Evolutionary conservation across 192 early-diverging fungal species (phyloP).

Genomic region (Fimicolochytrium jonesii): DNA sequence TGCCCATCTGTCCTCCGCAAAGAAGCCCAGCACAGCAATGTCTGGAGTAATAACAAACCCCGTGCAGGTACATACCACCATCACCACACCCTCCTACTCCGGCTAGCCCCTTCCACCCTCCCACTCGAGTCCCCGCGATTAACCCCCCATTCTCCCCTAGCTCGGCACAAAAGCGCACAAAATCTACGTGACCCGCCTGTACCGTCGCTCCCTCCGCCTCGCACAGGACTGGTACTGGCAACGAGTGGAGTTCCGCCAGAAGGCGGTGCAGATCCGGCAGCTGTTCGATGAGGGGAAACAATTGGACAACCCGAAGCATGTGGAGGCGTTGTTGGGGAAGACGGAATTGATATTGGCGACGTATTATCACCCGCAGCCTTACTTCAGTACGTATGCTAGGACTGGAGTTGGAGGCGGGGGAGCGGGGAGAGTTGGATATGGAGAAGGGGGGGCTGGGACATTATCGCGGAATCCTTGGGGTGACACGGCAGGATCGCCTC

Average conservation of each 20-base stretch:
- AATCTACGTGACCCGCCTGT: slow-evolving; percentile 74
- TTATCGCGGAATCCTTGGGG: too few relatives aligned
- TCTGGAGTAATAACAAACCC: slow-evolving; percentile 5
- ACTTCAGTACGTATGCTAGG: slow-evolving; percentile 55
- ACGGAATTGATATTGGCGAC: slow-evolving; percentile 72
- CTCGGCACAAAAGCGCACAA: slow-evolving; percentile 51
- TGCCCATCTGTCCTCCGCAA: too few relatives aligned
- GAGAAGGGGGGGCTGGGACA: too few relatives aligned
- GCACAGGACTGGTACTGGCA: slow-evolving; percentile 88
- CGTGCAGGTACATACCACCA: neutral
- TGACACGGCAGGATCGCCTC: too few relatives aligned
- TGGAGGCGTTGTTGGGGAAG: slow-evolving; percentile 58
- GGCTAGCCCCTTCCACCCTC: neutral
- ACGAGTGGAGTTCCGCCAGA: slow-evolving; percentile 71
- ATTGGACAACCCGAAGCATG: slow-evolving; percentile 66
- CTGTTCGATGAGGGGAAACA: slow-evolving; percentile 79
- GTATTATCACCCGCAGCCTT: slow-evolving; percentile 78
- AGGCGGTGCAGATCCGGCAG: slow-evolving; percentile 76
- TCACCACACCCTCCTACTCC: neutral
- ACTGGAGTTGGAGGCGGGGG: neutral
- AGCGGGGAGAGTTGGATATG: neutral
- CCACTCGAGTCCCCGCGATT: neutral
- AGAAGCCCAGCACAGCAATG: too few relatives aligned
- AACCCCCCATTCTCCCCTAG: neutral
- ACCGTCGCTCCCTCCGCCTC: slow-evolving; percentile 76